phyloP scores from a whole-genome alignment of 371 early-diverging fungal genomes.

The Circinella umbellata region DNA sequence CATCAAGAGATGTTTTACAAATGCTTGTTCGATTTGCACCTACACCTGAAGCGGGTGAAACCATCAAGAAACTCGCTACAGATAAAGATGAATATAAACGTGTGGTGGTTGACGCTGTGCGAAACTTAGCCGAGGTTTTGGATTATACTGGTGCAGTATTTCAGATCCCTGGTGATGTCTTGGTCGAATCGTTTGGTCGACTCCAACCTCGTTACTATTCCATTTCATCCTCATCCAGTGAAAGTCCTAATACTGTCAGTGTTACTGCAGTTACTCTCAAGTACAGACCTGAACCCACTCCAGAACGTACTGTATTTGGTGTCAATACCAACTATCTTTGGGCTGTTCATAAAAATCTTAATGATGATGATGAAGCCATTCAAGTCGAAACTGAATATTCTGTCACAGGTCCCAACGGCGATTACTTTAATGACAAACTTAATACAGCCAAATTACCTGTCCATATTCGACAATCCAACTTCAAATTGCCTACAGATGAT shows the following conservation, averaged over 20 bases:
- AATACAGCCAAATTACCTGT: slow-evolving; percentile 65
- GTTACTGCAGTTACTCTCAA: slow-evolving; percentile 88
- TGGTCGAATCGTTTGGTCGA: slow-evolving; percentile 79
- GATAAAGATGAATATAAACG: slow-evolving; percentile 71
- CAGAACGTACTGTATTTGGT: slow-evolving; percentile 64
- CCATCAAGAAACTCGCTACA: slow-evolving; percentile 54
- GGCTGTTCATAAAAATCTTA: slow-evolving; percentile 39
- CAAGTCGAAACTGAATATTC: slow-evolving; percentile 24
- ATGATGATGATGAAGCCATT: slow-evolving; percentile 25
- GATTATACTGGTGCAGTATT: slow-evolving; percentile 26
- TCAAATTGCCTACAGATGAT: slow-evolving; percentile 77
- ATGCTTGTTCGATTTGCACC: slow-evolving; percentile 54
- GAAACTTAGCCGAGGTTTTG: slow-evolving; percentile 65
- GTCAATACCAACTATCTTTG: slow-evolving; percentile 74
- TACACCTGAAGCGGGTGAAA: slow-evolving; percentile 49
- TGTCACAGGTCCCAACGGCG: slow-evolving; percentile 45
- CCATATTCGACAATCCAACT: slow-evolving; percentile 82
- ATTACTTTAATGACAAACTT: slow-evolving; percentile 25
- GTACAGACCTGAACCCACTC: slow-evolving; percentile 59
- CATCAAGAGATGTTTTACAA: slow-evolving; percentile 60
- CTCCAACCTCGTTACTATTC: slow-evolving; percentile 91
- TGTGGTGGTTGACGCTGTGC: slow-evolving; percentile 60
- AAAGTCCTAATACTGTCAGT: slow-evolving; percentile 67
- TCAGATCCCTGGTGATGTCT: slow-evolving; percentile 61
- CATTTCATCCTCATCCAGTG: slow-evolving; percentile 82